Evolutionary conservation across 345 rosid genomes (phyloP), one percentile per base, ranked within the genome.

Genomic region (Firmiana major): DNA sequence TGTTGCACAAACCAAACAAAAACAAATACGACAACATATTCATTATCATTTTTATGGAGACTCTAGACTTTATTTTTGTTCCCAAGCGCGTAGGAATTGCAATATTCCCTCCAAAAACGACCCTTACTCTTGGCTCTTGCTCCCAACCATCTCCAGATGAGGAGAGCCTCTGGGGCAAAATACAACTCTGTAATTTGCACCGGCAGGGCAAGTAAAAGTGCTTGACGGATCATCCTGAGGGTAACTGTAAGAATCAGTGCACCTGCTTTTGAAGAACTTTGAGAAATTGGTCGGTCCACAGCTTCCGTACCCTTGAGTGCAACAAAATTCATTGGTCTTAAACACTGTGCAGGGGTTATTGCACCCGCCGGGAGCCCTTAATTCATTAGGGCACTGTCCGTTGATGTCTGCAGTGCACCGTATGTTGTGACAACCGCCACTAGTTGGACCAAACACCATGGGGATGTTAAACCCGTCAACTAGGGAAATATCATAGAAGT

Each of bases 341-440:
- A 82, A 90, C 3, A 88, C 94, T 0, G 90, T 81, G 62, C 92
- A 91, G 0, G 95, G 90, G 75, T 87, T 76, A 80, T 82, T 74
- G 63, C 89, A 78, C 31, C 84, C 80, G 0, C 81, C 84, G 0
- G 81, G 84, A 0, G 87, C 83, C 75, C 66, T 86, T 0, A 92
- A 67, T 1, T 2, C 77, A 43, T n/a, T 48, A 0, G 97, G 94
- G 21, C 93, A 89, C 83, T 89, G 92, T 22, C 91, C 86, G 3
- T 84, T 86, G 24, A 89, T 84, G 74, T 88, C 86, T 0, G 92
- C 92, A 0, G 79, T 71, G 60, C 97, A 92, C 45, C 81, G 31
- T 2, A 90, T 83, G 7, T 81, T 80, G 22, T 77, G 85, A 46
- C 90, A 86, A n/a, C 63, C 72, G 0, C 85, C 78, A 0, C 63